These are phyloP conservation scores for Haplosporangium gracile DNA, from an alignment of 192 early-diverging fungal species.

Conservation along the genomic window DNA sequence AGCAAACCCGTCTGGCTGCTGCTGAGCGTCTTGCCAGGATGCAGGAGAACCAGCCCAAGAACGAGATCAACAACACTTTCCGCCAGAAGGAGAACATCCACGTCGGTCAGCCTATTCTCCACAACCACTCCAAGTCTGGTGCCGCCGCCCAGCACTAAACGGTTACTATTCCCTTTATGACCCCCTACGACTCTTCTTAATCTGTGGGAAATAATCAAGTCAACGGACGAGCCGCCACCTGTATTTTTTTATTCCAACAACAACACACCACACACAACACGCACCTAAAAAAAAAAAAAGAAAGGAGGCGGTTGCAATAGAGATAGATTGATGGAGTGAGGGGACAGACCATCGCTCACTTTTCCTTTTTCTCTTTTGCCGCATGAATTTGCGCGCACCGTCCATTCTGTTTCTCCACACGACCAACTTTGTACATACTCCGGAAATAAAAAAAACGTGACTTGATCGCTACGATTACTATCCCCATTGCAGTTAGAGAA, in stretches of 20 bases:
- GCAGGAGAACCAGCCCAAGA: constrained; percentile 53
- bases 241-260: neutral
- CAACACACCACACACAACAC: neutral
- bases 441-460: neutral
- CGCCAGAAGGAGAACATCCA: constrained; percentile 51
- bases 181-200: neutral
- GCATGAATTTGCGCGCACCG: constrained; percentile 4
- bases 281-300: neutral
- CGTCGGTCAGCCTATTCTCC: constrained; percentile 43
- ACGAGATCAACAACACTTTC: constrained; percentile 36
- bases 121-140: constrained; percentile 50
- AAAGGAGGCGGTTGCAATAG: neutral
- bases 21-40: constrained; percentile 46
- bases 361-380: neutral
- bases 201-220: neutral
- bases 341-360: neutral
- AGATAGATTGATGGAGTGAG: neutral
- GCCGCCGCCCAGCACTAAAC: constrained; percentile 37
- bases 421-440: neutral
- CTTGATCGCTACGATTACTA: neutral
- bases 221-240: neutral
- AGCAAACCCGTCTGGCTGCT: constrained; percentile 36
- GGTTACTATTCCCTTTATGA: neutral
- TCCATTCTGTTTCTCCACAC: neutral
- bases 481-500: neutral